Conservation (phyloP, 1,284 basidiomycete species). For the Peniophora sp. region DNA sequence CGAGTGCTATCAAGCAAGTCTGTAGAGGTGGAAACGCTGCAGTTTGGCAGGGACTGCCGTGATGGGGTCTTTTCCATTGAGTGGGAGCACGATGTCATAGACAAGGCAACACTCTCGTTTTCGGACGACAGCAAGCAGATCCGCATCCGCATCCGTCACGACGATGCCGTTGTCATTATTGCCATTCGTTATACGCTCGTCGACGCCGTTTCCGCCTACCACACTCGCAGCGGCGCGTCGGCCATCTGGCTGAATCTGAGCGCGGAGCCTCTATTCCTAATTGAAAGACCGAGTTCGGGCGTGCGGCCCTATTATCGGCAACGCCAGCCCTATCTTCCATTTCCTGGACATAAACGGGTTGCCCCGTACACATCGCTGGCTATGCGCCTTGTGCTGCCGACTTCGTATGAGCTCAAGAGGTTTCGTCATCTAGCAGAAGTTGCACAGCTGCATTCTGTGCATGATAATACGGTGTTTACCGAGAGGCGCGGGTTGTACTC, state of each 20-base stretch:
- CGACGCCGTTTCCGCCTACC: constrained; percentile 23
- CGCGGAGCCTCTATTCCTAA: neutral
- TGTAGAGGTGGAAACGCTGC: neutral
- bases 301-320: neutral
- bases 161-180: constrained; percentile 23
- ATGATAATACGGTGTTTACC: constrained; percentile 26
- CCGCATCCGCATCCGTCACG: constrained; percentile 24
- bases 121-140: constrained; percentile 40
- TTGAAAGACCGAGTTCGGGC: neutral
- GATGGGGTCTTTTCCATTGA: constrained; percentile 49
- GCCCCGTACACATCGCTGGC: constrained; percentile 40
- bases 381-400: constrained; percentile 39
- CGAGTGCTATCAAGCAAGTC: constrained; percentile 18
- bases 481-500: constrained; percentile 38
- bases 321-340: constrained; percentile 1
- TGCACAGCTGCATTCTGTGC: constrained; percentile 26
- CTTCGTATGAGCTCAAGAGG: constrained; percentile 20
- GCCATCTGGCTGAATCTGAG: neutral
- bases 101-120: constrained; percentile 24
- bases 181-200: constrained; percentile 40
- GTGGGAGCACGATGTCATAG: constrained; percentile 26
- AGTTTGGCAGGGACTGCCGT: constrained; percentile 45
- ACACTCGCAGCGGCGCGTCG: too few relatives aligned
- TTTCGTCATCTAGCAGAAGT: constrained; percentile 30
- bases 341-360: constrained; percentile 16